A percentile compares a stretch with the other conserved stretches of the same genome.
phyloP scores from a whole-genome alignment of 2,329 filamentous ascomycete genomes.

The Trichoderma afroharzianum region DNA sequence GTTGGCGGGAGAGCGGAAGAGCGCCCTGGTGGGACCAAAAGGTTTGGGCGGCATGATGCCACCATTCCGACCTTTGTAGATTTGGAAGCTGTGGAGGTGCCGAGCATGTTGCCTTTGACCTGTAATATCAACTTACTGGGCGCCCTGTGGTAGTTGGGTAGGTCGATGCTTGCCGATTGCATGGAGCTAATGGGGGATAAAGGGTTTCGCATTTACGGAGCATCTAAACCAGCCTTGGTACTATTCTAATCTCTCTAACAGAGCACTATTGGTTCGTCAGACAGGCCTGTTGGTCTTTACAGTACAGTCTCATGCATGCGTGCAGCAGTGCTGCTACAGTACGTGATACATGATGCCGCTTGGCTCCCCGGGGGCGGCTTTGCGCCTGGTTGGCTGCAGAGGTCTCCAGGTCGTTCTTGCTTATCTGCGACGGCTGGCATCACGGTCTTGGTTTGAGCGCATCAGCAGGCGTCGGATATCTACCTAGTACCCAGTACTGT shows the following conservation, averaged over 20 bases:
- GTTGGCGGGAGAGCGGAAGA: background rate
- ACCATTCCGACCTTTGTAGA: background rate
- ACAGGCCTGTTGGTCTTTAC: background rate
- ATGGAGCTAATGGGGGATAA: background rate
- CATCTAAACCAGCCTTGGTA: conserved; percentile 1
- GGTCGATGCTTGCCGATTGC: background rate
- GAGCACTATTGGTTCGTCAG: background rate
- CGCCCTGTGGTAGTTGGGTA: too few species aligned
- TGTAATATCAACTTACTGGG: background rate
- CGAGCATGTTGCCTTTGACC: background rate
- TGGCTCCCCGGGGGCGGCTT: background rate
- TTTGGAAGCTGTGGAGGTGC: background rate
- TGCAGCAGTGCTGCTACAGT: background rate
- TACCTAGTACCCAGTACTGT: too few species aligned
- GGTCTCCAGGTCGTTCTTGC: background rate
- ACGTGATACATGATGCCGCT: background rate
- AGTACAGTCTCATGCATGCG: background rate
- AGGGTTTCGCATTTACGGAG: background rate
- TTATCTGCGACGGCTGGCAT: background rate
- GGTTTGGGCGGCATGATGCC: background rate
- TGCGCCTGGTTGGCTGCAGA: background rate
- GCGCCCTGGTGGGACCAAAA: background rate
- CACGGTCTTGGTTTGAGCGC: background rate
- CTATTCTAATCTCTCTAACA: background rate
- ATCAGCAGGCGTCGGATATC: background rate